A percentile compares a stretch with the other conserved stretches of the same genome.
These are phyloP conservation scores for Metarhizium rileyi DNA, from an alignment of 2,329 filamentous ascomycete species.

Conservation along the genomic window DNA sequence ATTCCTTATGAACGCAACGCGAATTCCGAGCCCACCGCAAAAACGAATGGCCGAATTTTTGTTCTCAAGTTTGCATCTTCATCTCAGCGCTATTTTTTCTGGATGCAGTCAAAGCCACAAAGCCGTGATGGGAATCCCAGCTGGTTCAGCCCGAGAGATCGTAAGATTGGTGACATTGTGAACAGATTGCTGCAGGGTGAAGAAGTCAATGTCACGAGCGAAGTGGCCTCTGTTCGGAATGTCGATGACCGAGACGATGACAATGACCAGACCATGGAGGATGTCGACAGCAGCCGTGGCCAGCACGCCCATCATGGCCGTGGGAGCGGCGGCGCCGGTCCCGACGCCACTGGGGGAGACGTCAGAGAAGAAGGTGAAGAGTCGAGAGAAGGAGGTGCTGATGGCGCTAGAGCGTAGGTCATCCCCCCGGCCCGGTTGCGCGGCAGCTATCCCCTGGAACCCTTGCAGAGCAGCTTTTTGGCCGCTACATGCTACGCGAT, in stretches of 20 bases:
- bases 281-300: constrained; percentile 57
- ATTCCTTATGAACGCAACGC: constrained; percentile 61
- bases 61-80: constrained; percentile 90
- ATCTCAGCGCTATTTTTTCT: constrained; percentile 86
- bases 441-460: constrained; percentile 14
- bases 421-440: constrained; percentile 23
- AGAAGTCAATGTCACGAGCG: constrained; percentile 67
- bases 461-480: constrained; percentile 13
- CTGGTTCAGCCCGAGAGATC: constrained; percentile 77
- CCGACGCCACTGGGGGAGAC: constrained; percentile 84
- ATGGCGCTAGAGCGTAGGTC: constrained; percentile 99
- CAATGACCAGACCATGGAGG: constrained; percentile 42
- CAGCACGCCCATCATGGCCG: constrained; percentile 46
- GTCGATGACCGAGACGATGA: constrained; percentile 48
- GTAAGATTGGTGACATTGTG: constrained; percentile 81
- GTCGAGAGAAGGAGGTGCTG: constrained; percentile 84
- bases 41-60: constrained; percentile 83
- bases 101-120: constrained; percentile 88
- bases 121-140: constrained; percentile 55
- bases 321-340: constrained; percentile 70
- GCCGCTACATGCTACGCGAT: constrained; percentile 10
- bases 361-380: constrained; percentile 81
- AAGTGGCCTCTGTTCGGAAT: constrained; percentile 56
- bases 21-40: constrained; percentile 45
- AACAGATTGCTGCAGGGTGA: constrained; percentile 79